A percentile compares a stretch with the other conserved stretches of the same genome.
phyloP scores from a whole-genome alignment of 2,329 filamentous ascomycete genomes.

The Xylaria sp. region DNA sequence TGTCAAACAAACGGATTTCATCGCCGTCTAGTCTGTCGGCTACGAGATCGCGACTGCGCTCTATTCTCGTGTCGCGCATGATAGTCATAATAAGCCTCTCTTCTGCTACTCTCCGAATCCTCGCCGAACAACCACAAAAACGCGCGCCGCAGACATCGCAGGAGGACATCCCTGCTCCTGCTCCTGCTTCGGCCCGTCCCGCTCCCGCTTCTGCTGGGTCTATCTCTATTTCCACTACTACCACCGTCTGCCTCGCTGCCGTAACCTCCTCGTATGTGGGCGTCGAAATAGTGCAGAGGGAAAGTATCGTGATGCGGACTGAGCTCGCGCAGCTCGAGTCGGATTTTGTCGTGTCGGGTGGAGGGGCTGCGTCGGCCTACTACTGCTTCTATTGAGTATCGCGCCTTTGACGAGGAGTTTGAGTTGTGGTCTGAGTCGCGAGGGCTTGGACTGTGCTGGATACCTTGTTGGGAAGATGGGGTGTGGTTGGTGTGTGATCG shows the following conservation, averaged over 20 bases:
- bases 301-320: background rate
- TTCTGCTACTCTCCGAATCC: no score
- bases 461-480: background rate
- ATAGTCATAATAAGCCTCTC: background rate
- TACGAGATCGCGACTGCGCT: background rate
- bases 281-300: background rate
- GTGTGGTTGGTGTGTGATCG: background rate
- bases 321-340: background rate
- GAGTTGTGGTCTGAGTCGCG: background rate
- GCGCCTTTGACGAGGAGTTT: background rate
- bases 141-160: background rate
- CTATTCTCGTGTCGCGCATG: background rate
- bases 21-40: background rate
- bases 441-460: background rate
- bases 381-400: conserved; percentile 5
- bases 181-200: background rate
- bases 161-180: background rate
- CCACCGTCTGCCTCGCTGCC: no score
- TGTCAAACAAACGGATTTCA: background rate
- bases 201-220: no score
- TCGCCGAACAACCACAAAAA: conserved; percentile 8
- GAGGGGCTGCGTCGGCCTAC: background rate
- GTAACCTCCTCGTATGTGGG: conserved; percentile 1
- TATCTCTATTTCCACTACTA: background rate
- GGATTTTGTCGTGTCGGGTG: background rate